Evolutionary conservation across 139 green algal species (phyloP), one percentile per base, ranked within the genome.

Genomic region (Auxenochlorella pyrenoidosa): DNA sequence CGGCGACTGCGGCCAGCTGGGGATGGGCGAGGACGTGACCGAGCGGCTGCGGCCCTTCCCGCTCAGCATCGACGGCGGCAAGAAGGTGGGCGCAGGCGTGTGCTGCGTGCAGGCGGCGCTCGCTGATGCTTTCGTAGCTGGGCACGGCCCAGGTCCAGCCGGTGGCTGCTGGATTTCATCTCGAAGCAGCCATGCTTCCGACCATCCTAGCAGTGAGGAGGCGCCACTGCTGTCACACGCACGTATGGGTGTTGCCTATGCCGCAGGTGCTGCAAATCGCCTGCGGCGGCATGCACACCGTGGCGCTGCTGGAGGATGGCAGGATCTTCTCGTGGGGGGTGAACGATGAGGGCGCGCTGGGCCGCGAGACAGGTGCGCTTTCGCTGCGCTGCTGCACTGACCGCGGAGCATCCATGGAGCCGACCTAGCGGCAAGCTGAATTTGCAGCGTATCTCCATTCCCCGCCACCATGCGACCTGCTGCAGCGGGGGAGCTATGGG

Each of bases 321-420:
- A 40, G 54, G 1, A 90, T 98, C 3, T 98, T 89, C 72, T 94
- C 93, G 0, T 97, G 93, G 93, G 97, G 96, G 30, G 95, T 98
- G 32, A 99, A 99, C 84, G 96, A 99, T 76, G 96, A 98, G 91
- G 96, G 96, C 5, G 95, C 94, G 32, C 90, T 98, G 51, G 96
- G 96, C 18, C 90, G 96, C 3, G 79, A 89, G 41, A 96, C 95
- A 22, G 89, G 87, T 81, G 54, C 85, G 44, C 66, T 73, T 1
- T 51, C 71, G 34, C 16, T 13, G 71, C 71, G 10, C 22, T 54
- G 47, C 47, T 10, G 10, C 8, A 54, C 47, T 54, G 47, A 54
- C 47, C 10, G 47, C 47, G 47, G 10, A 6, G 6, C 8, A 54
- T 54, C 47, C 47, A 54, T 54, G 47, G 8, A 54, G 8, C 47